A percentile compares a stretch with the other conserved stretches of the same genome.
Evolutionary conservation across 805 yeast genomes (phyloP).

Genomic region (Zygosaccharomyces rouxii): DNA sequence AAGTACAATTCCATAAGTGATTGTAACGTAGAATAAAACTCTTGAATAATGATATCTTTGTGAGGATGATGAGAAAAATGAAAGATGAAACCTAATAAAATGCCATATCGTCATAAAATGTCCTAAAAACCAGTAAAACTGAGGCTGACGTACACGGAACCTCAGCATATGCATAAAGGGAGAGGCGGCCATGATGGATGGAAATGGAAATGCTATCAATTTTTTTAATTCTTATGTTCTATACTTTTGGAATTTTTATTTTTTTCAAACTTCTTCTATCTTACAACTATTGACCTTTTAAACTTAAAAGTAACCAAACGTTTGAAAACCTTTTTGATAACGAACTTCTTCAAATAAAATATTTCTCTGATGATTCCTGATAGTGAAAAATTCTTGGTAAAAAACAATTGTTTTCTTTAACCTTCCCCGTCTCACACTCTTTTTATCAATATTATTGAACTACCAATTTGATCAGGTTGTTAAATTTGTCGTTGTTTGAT

Average conservation of each 20-base stretch:
- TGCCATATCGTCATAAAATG: constrained; percentile 48
- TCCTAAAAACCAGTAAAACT: constrained; percentile 67
- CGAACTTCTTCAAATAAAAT: no score
- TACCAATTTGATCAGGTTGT: neutral
- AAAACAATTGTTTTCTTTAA: no score
- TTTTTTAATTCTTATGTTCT: no score
- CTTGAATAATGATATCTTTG: constrained; percentile 39
- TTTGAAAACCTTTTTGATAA: no score
- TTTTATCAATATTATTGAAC: neutral
- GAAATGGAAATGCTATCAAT: neutral
- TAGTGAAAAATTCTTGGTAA: no score
- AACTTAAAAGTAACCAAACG: no score
- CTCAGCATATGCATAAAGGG: constrained; percentile 22
- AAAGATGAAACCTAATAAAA: constrained; percentile 38
- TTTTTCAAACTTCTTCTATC: no score
- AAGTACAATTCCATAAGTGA: constrained; percentile 60
- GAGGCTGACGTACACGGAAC: constrained; percentile 43
- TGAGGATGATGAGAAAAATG: constrained; percentile 39
- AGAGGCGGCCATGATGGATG: constrained; percentile 9
- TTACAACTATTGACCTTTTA: no score
- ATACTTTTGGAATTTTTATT: no score
- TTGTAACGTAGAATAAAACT: constrained; percentile 47
- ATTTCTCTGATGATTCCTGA: no score
- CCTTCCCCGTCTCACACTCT: neutral
- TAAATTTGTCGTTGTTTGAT: neutral